Conservation (phyloP, 129 eudicot species). For the Pulicaria dysenterica region DNA sequence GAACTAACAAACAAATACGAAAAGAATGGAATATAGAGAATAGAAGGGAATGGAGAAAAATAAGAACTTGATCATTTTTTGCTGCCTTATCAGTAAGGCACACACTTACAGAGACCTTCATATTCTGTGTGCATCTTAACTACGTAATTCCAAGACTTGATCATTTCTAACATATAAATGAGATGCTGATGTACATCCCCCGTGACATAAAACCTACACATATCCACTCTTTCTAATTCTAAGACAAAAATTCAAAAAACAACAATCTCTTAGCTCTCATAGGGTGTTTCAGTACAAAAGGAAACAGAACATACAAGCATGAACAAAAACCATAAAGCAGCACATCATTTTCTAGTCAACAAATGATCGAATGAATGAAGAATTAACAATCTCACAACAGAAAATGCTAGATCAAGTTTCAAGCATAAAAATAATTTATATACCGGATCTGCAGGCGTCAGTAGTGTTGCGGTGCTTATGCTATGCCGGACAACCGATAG, state of each 20-base stretch:
- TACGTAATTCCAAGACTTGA: neutral
- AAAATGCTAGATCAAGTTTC: slow-evolving; percentile 9
- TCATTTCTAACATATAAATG: slow-evolving; percentile 4
- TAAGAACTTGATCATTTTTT: neutral
- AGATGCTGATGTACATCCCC: neutral
- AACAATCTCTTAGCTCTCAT: neutral
- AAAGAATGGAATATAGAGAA: neutral
- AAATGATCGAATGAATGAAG: neutral
- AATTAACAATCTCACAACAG: neutral
- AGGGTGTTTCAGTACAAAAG: neutral
- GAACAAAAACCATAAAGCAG: neutral
- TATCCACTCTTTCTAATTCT: neutral
- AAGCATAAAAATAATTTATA: slow-evolving; percentile 11
- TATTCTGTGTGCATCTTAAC: slow-evolving; percentile 7
- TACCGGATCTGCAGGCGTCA: slow-evolving; percentile 57
- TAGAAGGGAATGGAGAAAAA: neutral
- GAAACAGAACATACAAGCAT: slow-evolving; percentile 10
- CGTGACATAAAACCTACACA: slow-evolving; percentile 9
- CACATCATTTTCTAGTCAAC: neutral
- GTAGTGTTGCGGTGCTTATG: slow-evolving; percentile 49
- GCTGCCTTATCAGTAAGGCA: slow-evolving; percentile 2
- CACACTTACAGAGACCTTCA: neutral
- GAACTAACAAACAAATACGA: neutral
- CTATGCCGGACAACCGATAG: slow-evolving; percentile 61
- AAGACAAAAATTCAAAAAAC: neutral